Conservation (phyloP, 306 rosid species). For the Quercus variabilis region DNA sequence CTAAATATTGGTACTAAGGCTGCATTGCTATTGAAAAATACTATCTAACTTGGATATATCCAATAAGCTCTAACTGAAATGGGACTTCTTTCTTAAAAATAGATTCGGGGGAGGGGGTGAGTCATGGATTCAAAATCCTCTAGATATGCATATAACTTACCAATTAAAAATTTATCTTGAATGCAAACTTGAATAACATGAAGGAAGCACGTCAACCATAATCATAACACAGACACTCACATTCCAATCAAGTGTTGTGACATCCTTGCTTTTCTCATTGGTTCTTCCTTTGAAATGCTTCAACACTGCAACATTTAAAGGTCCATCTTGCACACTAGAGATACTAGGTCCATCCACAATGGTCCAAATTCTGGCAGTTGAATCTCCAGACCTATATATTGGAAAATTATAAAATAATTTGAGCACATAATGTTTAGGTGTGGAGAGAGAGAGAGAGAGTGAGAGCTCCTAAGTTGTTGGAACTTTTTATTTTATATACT, state of each 20-base stretch:
- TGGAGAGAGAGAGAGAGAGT: not conserved
- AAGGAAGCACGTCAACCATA: constrained; percentile 1
- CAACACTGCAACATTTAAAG: constrained; percentile 38
- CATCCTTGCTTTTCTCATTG: constrained; percentile 66
- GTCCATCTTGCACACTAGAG: constrained; percentile 34
- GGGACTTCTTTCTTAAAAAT: too few species aligned
- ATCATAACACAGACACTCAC: constrained; percentile 34
- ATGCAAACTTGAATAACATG: not conserved
- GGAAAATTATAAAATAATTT: not conserved
- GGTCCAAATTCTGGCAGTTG: constrained; percentile 71
- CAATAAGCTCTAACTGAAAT: too few species aligned
- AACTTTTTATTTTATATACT: not conserved
- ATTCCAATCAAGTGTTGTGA: constrained; percentile 78
- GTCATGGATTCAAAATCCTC: not conserved
- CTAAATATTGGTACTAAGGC: too few species aligned
- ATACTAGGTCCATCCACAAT: constrained; percentile 35
- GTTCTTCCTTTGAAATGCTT: constrained; percentile 56
- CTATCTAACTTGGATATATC: too few species aligned
- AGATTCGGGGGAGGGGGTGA: not conserved
- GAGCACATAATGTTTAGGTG: not conserved
- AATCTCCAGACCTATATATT: constrained; percentile 59
- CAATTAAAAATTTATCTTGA: not conserved
- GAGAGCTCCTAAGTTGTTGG: not conserved
- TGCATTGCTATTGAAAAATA: too few species aligned
- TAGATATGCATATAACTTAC: not conserved